These are phyloP conservation scores for Sugiyamaella pinicola DNA, from an alignment of 1,139 yeast species.

Conservation along the genomic window DNA sequence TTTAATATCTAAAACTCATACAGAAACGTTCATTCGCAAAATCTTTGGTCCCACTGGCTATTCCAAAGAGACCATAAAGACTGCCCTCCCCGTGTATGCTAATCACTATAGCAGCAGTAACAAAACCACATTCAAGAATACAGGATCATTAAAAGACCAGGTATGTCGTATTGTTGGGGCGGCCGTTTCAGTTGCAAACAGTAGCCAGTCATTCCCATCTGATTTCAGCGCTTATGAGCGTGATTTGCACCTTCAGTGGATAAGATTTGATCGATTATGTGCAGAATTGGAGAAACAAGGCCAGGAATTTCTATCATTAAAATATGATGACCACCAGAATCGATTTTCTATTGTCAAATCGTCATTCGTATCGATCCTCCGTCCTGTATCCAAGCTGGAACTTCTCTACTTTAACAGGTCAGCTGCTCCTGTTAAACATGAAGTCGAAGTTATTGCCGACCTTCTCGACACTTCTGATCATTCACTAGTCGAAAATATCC, in stretches of 20 bases:
- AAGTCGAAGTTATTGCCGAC: constrained; percentile 19
- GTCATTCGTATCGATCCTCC: constrained; percentile 30
- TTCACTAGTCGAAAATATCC: constrained; percentile 22
- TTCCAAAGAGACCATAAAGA: constrained; percentile 48
- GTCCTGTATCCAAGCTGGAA: constrained; percentile 32
- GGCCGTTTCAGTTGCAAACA: constrained; percentile 28
- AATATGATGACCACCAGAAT: constrained; percentile 30
- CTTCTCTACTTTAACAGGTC: constrained; percentile 31
- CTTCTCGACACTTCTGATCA: constrained; percentile 15
- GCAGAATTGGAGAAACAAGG: constrained; percentile 63
- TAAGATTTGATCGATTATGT: constrained; percentile 62
- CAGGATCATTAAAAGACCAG: constrained; percentile 37
- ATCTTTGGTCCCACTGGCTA: constrained; percentile 55
- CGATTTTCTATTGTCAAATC: constrained; percentile 31
- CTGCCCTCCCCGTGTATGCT: constrained; percentile 48
- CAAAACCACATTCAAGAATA: not conserved
- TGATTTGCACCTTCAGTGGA: constrained; percentile 53
- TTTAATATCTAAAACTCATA: constrained; percentile 34
- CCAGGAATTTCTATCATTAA: constrained; percentile 56
- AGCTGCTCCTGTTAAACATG: constrained; percentile 25
- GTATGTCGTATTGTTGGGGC: constrained; percentile 41
- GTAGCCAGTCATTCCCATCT: constrained; percentile 13
- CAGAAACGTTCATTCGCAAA: constrained; percentile 48
- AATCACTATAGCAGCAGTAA: constrained; percentile 32
- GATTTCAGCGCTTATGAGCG: constrained; percentile 36